phyloP scores from a whole-genome alignment of 805 yeast genomes.

The Myxozyma nipponensis region DNA sequence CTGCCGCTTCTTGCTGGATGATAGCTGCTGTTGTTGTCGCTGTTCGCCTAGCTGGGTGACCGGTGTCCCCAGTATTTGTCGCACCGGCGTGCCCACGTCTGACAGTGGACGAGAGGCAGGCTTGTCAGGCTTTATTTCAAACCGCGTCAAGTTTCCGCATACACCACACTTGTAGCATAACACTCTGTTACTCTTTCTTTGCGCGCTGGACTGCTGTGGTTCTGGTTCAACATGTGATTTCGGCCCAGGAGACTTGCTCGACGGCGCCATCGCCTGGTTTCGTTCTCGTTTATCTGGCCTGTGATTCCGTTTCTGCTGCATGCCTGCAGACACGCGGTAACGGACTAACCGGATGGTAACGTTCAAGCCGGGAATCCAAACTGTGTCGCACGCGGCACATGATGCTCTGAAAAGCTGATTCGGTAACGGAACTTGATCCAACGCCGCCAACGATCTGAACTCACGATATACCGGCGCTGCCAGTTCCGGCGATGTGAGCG shows the following conservation, averaged over 20 bases:
- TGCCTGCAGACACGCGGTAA: not conserved
- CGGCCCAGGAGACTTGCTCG: not conserved
- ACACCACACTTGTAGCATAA: slow-evolving; percentile 17
- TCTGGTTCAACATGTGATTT: not conserved
- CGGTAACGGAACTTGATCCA: slow-evolving; percentile 10
- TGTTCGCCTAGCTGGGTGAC: too few relatives aligned
- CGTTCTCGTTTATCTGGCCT: slow-evolving; percentile 9
- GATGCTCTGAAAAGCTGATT: slow-evolving; percentile 15
- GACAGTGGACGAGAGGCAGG: not conserved
- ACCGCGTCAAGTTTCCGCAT: slow-evolving; percentile 16
- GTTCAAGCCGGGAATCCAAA: slow-evolving; percentile 25
- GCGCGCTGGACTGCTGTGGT: not conserved
- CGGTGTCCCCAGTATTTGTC: too few relatives aligned
- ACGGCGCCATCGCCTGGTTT: not conserved
- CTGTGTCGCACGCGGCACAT: slow-evolving; percentile 18
- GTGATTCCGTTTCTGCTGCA: not conserved
- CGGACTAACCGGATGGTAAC: slow-evolving; percentile 6
- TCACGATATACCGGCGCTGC: slow-evolving; percentile 12
- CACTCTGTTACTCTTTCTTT: not conserved
- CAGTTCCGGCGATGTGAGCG: slow-evolving; percentile 9
- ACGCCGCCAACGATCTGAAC: slow-evolving; percentile 10
- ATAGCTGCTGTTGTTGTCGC: too few relatives aligned
- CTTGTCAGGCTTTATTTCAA: slow-evolving; percentile 1
- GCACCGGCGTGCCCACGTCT: too few relatives aligned
- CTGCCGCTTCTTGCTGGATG: slow-evolving; percentile 21